Evolutionary conservation across 2,329 filamentous ascomycete species (phyloP).

Genomic region (Botrytis porri): DNA sequence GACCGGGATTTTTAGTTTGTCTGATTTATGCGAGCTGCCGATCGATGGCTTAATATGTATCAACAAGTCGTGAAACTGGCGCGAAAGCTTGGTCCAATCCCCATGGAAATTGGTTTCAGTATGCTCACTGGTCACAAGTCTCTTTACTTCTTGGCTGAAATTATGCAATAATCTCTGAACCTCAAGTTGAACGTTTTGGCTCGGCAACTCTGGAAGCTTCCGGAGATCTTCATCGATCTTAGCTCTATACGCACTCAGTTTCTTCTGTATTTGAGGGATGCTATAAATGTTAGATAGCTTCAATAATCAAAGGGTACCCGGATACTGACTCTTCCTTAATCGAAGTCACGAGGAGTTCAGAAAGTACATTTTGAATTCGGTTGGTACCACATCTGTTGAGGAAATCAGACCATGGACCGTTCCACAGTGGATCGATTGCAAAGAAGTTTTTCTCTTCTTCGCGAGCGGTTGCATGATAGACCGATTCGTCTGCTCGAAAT

Average conservation of each 20-base stretch:
- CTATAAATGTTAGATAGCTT: constrained; percentile 23
- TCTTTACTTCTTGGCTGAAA: constrained; percentile 54
- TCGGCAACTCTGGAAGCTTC: constrained; percentile 63
- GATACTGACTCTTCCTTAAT: no score
- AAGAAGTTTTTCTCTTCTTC: constrained; percentile 52
- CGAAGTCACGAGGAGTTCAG: constrained; percentile 43
- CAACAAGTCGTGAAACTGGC: constrained; percentile 31
- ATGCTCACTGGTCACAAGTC: constrained; percentile 52
- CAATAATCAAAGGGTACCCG: fast-evolving
- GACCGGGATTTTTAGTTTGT: constrained; percentile 1
- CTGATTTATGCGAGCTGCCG: constrained; percentile 30
- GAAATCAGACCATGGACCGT: constrained; percentile 40
- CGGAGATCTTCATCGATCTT: constrained; percentile 54
- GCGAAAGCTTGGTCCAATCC: constrained; percentile 38
- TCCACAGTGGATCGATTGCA: constrained; percentile 44
- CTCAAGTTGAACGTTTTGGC: constrained; percentile 61
- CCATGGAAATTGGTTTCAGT: constrained; percentile 45
- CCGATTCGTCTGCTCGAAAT: constrained; percentile 19
- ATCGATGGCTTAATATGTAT: constrained; percentile 32
- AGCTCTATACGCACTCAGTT: constrained; percentile 40
- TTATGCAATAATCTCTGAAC: constrained; percentile 57
- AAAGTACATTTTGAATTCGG: constrained; percentile 48
- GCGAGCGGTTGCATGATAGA: constrained; percentile 47
- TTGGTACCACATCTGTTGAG: constrained; percentile 49
- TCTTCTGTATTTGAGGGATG: constrained; percentile 37